Evolutionary conservation across 345 rosid genomes (phyloP).

Genomic region (Populus euphratica): DNA sequence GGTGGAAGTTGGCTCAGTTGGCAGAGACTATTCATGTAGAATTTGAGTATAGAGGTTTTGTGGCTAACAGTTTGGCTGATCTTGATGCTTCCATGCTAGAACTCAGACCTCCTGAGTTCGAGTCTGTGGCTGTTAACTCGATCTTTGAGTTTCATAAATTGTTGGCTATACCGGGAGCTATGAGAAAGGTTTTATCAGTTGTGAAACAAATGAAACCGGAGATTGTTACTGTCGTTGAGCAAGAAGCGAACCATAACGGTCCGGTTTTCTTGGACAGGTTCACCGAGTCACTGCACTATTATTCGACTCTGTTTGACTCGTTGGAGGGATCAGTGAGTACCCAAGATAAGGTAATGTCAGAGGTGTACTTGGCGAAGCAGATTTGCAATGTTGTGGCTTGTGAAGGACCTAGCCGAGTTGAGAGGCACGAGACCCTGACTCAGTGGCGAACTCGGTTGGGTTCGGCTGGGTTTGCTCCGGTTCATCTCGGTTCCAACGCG

Average conservation of each 20-base stretch:
- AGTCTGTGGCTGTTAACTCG: slow-evolving; percentile 78
- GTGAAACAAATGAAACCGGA: slow-evolving; percentile 64
- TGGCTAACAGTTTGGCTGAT: slow-evolving; percentile 72
- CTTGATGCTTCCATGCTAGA: slow-evolving; percentile 71
- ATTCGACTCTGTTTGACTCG: slow-evolving; percentile 80
- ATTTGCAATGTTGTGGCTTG: slow-evolving; percentile 79
- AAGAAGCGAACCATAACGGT: slow-evolving; percentile 77
- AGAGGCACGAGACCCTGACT: slow-evolving; percentile 64
- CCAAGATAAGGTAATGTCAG: slow-evolving; percentile 68
- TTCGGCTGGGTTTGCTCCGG: slow-evolving; percentile 66
- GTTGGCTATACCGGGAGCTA: slow-evolving; percentile 55
- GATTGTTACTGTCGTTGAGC: slow-evolving; percentile 76
- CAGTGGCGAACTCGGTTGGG: slow-evolving; percentile 66
- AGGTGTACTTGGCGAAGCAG: slow-evolving; percentile 78
- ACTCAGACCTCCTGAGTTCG: slow-evolving; percentile 50
- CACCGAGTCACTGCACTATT: slow-evolving; percentile 76
- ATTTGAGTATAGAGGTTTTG: slow-evolving; percentile 77
- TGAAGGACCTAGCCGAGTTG: slow-evolving; percentile 71
- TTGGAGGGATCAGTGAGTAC: slow-evolving; percentile 52
- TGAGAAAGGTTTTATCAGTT: slow-evolving; percentile 56
- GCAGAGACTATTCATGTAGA: slow-evolving; percentile 63
- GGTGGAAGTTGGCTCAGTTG: slow-evolving; percentile 66
- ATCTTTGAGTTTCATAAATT: slow-evolving; percentile 73
- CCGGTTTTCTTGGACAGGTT: slow-evolving; percentile 77
- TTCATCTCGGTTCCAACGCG: slow-evolving; percentile 72